These are phyloP conservation scores for Yamadazyma insecticola DNA, from an alignment of 805 yeast species.

Conservation along the genomic window DNA sequence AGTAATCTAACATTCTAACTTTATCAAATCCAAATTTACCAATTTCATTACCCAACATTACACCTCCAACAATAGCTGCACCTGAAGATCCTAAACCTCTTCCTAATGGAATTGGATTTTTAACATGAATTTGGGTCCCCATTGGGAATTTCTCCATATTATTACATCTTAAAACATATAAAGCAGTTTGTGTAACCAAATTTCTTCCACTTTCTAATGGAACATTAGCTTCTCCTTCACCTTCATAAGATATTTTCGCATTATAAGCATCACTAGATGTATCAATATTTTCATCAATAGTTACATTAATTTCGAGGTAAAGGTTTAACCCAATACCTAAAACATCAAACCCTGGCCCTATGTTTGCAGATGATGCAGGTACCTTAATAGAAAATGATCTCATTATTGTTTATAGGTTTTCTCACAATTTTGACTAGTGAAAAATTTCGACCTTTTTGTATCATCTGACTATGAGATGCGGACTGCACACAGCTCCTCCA, in stretches of 20 bases:
- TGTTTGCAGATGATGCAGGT: slow-evolving; percentile 97
- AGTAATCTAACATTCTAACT: slow-evolving; percentile 85
- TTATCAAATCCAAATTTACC: slow-evolving; percentile 71
- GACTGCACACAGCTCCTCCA: too few relatives aligned
- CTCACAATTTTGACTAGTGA: too few relatives aligned
- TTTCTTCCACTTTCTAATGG: slow-evolving; percentile 76
- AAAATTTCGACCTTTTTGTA: too few relatives aligned
- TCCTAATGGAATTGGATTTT: slow-evolving; percentile 92
- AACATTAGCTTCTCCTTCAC: slow-evolving; percentile 78
- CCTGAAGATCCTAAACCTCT: slow-evolving; percentile 97
- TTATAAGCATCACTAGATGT: slow-evolving; percentile 60
- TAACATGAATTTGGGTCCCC: slow-evolving; percentile 77
- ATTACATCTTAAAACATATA: slow-evolving; percentile 85
- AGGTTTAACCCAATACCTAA: slow-evolving; percentile 84
- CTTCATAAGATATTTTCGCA: slow-evolving; percentile 65
- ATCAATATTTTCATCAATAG: slow-evolving; percentile 47
- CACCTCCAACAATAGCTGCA: slow-evolving; percentile 98
- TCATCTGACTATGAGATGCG: too few relatives aligned
- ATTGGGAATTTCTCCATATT: slow-evolving; percentile 70
- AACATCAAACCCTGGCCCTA: slow-evolving; percentile 98
- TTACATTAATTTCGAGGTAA: slow-evolving; percentile 65
- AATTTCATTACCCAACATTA: slow-evolving; percentile 78
- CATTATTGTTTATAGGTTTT: too few relatives aligned
- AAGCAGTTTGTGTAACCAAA: slow-evolving; percentile 87
- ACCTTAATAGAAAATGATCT: slow-evolving; percentile 51